Evolutionary conservation across 2,329 filamentous ascomycete genomes (phyloP), one percentile per base, ranked within the genome.

Genomic region (Epichloe amarillans): DNA sequence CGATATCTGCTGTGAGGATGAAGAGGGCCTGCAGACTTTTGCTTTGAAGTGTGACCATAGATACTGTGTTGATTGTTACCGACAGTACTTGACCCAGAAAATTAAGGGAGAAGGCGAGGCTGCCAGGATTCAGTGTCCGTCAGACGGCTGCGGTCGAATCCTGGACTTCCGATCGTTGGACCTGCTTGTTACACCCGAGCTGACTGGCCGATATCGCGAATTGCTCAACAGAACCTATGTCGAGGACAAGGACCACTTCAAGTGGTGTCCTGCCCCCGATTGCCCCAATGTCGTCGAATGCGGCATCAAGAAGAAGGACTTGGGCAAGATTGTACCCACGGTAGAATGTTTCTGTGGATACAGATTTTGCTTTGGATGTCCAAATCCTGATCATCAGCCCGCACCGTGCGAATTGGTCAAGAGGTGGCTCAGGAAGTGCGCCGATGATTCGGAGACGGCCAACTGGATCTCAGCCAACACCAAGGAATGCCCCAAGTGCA

Each of bases 381-480:
- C 86, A 8, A 76, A 91, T 35, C 81, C 77, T 55, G 93, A 98
- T 61, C 93, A 98, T 62, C 91, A 95, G 62, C 93, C 93, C 3
- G 87, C 91, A 3, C 91, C 93, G 0, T 98, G 93, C 66, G 77
- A 82, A 26, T 70, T 98, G 48, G 91, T 97, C 48, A 96, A 93
- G 75, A 84, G 80, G 64, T 98, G 93, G 93, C 69, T 98, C 12
- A 95, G 96, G 74, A 98, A 98, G 66, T 98, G 93, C 64, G 93
- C 93, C 52, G 93, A 98, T 64, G 93, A 98, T 63, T 95, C 88
- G 0, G 93, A 98, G 67, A 98, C 93, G 0, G 91, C 93, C 4
- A 98, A 98, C 66, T 98, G 93, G 93, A 98, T 98, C 55, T 96
- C 91, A 0, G 93, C 93, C 45, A 95, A 98, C 66, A 98, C 93